phyloP scores from a whole-genome alignment of 208 protist genomes.

The Leishmania turanica region DNA sequence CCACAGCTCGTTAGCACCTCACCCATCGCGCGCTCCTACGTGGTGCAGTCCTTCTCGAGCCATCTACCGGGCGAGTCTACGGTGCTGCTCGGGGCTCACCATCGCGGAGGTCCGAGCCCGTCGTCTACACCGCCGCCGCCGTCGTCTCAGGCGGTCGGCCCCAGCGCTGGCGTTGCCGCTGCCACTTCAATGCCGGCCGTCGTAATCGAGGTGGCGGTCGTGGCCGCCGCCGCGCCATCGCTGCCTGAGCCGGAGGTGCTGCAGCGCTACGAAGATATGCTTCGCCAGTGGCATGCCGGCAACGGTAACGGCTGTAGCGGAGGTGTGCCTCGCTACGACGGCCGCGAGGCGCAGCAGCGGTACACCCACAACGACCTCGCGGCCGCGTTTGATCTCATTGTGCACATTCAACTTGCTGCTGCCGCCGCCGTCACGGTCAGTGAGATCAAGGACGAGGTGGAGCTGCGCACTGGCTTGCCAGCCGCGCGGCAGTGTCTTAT shows the following conservation, averaged over 20 bases:
- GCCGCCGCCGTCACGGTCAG: constrained; percentile 29
- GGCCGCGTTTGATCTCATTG: constrained; percentile 16
- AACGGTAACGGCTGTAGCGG: neutral
- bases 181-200: neutral
- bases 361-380: neutral
- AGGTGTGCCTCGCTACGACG: neutral
- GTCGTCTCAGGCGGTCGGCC: neutral
- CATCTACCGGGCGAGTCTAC: constrained; percentile 12
- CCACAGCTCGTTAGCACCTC: constrained; percentile 7
- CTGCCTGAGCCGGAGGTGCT: constrained; percentile 11
- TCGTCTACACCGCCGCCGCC: neutral
- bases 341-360: too few species aligned
- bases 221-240: constrained; percentile 1
- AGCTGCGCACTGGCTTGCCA: constrained; percentile 39
- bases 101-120: neutral
- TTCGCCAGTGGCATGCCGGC: neutral
- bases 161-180: too few species aligned
- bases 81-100: constrained; percentile 3
- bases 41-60: constrained; percentile 18
- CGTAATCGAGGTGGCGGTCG: constrained; percentile 18
- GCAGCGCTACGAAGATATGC: constrained; percentile 25
- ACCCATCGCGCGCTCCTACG: constrained; percentile 15
- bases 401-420: constrained; percentile 3
- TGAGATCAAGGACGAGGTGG: constrained; percentile 55
- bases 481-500: constrained; percentile 28